Percentiles rank a stretch among this genome's conserved stretches.
Evolutionary conservation across 2,329 filamentous ascomycete species (phyloP).

Genomic region (Fusarium equiseti): DNA sequence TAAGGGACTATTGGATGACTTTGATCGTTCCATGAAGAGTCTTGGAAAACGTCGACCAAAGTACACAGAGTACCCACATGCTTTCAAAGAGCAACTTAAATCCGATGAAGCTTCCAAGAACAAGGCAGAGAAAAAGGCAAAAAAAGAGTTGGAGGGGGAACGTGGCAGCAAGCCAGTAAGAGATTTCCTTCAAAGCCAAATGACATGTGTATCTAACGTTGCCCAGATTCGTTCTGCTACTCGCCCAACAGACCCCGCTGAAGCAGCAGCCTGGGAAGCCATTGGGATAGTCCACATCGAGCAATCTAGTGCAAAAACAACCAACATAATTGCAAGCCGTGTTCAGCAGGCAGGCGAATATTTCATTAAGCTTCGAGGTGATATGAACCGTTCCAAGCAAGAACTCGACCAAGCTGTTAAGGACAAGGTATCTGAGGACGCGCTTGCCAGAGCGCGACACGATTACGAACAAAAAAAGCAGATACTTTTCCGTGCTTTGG

Average conservation of each 20-base stretch:
- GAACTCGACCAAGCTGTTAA: conserved; percentile 59
- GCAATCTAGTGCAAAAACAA: conserved; percentile 54
- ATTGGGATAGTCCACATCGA: conserved; percentile 64
- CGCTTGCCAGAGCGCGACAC: conserved; percentile 55
- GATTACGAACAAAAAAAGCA: conserved; percentile 60
- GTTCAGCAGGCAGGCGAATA: conserved; percentile 66
- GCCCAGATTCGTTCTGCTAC: conserved; percentile 55
- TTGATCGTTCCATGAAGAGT: conserved; percentile 56
- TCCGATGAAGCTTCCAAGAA: conserved; percentile 60
- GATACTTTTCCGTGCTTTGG: conserved; percentile 63
- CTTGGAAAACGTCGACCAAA: conserved; percentile 60
- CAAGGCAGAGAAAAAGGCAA: conserved; percentile 61
- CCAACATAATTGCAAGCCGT: conserved; percentile 57
- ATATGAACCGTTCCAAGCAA: conserved; percentile 62
- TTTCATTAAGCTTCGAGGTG: conserved; percentile 61
- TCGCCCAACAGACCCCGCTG: conserved; percentile 60
- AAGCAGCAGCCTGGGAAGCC: conserved; percentile 66
- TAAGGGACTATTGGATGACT: conserved; percentile 55
- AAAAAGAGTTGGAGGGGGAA: conserved; percentile 57
- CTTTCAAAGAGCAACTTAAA: conserved; percentile 61
- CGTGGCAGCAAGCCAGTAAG: conserved; percentile 55
- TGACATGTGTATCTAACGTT: conserved; percentile 8
- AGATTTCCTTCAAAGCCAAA: background rate
- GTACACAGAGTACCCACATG: conserved; percentile 61
- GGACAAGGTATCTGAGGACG: conserved; percentile 55